Evolutionary conservation across 345 rosid genomes (phyloP).

Genomic region (Lumnitzera racemosa): DNA sequence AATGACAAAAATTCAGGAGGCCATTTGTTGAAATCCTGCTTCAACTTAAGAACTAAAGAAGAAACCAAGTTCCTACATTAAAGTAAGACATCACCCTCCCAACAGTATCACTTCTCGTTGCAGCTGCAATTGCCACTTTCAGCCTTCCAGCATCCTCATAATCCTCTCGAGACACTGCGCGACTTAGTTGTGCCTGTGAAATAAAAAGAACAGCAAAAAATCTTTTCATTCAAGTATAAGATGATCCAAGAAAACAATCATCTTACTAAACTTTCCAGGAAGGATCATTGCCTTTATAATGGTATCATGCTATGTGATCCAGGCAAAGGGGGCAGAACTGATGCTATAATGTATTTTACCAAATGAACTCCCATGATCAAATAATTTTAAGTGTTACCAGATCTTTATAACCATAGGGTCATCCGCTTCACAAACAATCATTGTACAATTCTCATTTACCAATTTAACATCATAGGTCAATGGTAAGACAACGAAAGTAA

Average conservation of each 20-base stretch:
- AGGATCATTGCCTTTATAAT: no score
- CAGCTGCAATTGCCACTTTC: constrained; percentile 91
- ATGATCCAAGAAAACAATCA: background rate
- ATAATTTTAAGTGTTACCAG: no score
- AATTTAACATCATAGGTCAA: no score
- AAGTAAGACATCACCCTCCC: constrained; percentile 62
- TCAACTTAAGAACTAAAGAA: background rate
- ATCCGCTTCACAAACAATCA: no score
- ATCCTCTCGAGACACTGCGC: constrained; percentile 58
- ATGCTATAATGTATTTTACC: no score
- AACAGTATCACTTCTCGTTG: constrained; percentile 65
- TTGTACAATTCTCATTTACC: no score
- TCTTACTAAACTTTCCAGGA: no score
- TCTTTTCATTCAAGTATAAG: background rate
- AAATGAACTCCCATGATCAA: no score
- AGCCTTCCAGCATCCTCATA: constrained; percentile 76
- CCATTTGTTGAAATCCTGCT: background rate
- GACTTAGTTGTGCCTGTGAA: constrained; percentile 54
- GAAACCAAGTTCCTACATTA: constrained; percentile 31
- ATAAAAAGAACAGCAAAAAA: background rate
- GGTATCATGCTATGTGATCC: no score
- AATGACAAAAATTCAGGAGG: constrained; percentile 3
- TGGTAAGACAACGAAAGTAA: no score
- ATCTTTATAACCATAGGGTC: no score
- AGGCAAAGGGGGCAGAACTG: no score